Percentiles rank a stretch among this genome's conserved stretches.
Evolutionary conservation across 139 green algal genomes (phyloP).

Genomic region (Desmodesmus armatus): DNA sequence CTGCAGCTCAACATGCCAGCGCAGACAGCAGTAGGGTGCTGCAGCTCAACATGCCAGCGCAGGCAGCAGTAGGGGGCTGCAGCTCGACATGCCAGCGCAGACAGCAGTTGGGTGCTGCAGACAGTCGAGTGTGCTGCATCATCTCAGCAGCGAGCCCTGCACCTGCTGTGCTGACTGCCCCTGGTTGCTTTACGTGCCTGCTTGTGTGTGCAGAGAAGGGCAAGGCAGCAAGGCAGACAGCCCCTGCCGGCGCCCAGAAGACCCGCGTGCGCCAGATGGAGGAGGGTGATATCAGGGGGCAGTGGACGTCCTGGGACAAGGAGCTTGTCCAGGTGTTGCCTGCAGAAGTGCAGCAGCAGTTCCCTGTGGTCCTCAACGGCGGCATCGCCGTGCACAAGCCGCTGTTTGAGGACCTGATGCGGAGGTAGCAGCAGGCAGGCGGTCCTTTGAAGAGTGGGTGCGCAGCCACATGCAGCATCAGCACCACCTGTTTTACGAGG

Average conservation of each 20-base stretch:
- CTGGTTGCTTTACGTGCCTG: too few relatives aligned
- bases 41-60: too few relatives aligned
- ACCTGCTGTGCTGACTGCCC: too few relatives aligned
- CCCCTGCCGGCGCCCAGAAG: not conserved
- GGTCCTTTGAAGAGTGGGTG: not conserved
- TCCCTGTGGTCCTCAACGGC: not conserved
- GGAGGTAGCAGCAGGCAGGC: constrained; percentile 16
- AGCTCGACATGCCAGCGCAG: too few relatives aligned
- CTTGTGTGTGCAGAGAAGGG: too few relatives aligned
- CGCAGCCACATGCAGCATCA: not conserved
- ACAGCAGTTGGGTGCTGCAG: too few relatives aligned
- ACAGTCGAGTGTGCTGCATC: not conserved
- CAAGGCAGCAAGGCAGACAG: not conserved
- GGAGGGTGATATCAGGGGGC: not conserved
- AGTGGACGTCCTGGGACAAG: not conserved
- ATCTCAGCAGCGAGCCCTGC: not conserved
- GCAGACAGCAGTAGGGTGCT: too few relatives aligned
- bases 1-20: too few relatives aligned
- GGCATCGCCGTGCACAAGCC: not conserved
- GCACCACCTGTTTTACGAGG: not conserved
- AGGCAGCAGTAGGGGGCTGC: not conserved
- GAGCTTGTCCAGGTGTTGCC: constrained; percentile 11
- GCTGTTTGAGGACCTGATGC: not conserved
- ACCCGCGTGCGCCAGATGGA: not conserved
- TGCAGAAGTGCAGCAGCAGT: not conserved